Percentiles rank a stretch among this genome's conserved stretches.
Evolutionary conservation across 148 eudicot genomes (phyloP).

Genomic region (Talinum fruticosum): DNA sequence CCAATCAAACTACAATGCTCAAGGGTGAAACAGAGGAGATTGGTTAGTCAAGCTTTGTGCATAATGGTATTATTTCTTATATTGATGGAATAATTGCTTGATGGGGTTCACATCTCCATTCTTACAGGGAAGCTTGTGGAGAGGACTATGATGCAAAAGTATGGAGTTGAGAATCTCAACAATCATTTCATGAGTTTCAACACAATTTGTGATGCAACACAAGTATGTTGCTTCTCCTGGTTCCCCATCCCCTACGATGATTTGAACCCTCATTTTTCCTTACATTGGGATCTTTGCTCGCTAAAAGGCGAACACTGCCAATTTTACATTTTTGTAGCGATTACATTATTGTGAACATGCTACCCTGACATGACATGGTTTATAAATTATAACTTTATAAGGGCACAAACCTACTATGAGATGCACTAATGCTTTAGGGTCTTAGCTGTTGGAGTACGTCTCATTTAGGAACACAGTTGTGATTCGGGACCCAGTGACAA

Average conservation of each 20-base stretch:
- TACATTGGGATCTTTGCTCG: not conserved
- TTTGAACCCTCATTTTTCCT: not conserved
- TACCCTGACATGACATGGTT: not conserved
- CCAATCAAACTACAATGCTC: constrained; percentile 98
- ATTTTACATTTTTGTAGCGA: not conserved
- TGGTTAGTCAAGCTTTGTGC: constrained; percentile 50
- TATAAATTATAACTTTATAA: not conserved
- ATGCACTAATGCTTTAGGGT: too few species aligned
- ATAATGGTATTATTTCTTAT: constrained; percentile 3
- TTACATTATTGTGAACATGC: not conserved
- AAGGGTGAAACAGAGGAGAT: constrained; percentile 99
- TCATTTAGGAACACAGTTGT: not conserved
- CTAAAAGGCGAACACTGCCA: not conserved
- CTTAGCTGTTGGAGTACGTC: not conserved
- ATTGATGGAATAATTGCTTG: not conserved
- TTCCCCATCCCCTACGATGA: not conserved
- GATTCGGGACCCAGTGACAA: not conserved
- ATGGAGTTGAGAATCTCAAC: constrained; percentile 77
- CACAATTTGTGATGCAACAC: constrained; percentile 98
- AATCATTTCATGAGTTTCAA: constrained; percentile 86
- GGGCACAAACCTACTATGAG: not conserved
- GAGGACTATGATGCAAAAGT: constrained; percentile 84
- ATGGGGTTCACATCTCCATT: constrained; percentile 10
- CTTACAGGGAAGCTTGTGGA: constrained; percentile 72
- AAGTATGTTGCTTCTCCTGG: constrained; percentile 39